phyloP scores from a whole-genome alignment of 345 rosid genomes.

The Erysimum cheiranthoides region DNA sequence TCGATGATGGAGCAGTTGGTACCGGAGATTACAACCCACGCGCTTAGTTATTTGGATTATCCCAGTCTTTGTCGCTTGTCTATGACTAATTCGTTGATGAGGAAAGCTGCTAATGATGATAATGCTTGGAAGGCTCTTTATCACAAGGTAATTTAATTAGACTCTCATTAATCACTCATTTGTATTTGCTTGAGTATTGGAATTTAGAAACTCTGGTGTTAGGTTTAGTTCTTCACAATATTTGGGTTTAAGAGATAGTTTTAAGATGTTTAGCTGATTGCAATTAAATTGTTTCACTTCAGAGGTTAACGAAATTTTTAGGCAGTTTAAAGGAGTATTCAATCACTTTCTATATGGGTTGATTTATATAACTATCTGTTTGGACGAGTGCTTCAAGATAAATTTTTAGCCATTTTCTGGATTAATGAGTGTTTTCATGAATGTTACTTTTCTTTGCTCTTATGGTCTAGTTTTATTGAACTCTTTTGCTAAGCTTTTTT shows the following conservation, averaged over 20 bases:
- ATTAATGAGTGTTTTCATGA: neutral
- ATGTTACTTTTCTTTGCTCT: neutral
- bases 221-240: conserved; percentile 3
- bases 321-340: too few relatives aligned
- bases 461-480: neutral
- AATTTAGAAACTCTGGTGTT: conserved; percentile 6
- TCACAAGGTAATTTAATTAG: conserved; percentile 66
- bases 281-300: neutral
- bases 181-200: conserved; percentile 12
- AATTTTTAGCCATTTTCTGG: neutral
- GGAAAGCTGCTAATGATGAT: conserved; percentile 98
- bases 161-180: neutral
- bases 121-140: conserved; percentile 98
- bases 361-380: too few relatives aligned
- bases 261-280: neutral
- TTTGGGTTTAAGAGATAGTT: conserved; percentile 1
- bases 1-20: conserved; percentile 99
- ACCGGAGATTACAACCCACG: conserved; percentile 98
- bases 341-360: too few relatives aligned
- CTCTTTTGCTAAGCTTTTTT: conserved; percentile 21
- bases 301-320: too few relatives aligned
- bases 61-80: conserved; percentile 93
- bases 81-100: conserved; percentile 97
- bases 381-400: neutral
- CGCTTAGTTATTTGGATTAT: conserved; percentile 97